phyloP scores from a whole-genome alignment of 495 filamentous ascomycete species.

The Pseudoneurospora amorphoporcata region DNA sequence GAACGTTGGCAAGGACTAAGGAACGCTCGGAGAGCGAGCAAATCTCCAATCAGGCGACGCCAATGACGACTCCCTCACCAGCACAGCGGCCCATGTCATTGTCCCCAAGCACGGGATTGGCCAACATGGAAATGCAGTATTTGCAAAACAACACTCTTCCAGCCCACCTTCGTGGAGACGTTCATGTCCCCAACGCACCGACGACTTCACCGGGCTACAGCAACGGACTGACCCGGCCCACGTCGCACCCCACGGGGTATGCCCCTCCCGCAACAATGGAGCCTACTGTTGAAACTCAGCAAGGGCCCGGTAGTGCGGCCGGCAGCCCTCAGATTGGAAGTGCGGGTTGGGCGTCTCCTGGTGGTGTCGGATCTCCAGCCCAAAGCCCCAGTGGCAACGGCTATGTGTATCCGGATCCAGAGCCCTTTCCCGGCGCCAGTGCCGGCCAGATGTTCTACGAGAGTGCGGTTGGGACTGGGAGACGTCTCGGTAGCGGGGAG shows the following conservation, averaged over 20 bases:
- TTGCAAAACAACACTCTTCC: conserved; percentile 63
- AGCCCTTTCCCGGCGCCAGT: conserved; percentile 44
- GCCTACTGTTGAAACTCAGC: conserved; percentile 70
- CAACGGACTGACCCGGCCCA: conserved; percentile 39
- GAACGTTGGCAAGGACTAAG: conserved; percentile 34
- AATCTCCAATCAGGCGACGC: conserved; percentile 72
- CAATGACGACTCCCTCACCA: conserved; percentile 77
- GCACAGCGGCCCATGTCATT: conserved; percentile 64
- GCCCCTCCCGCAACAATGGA: conserved; percentile 80
- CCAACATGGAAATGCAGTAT: conserved; percentile 67
- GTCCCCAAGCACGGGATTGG: conserved; percentile 69
- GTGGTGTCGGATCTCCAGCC: conserved; percentile 54
- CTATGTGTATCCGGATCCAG: conserved; percentile 63
- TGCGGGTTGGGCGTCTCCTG: conserved; percentile 65
- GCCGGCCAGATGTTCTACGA: conserved; percentile 57
- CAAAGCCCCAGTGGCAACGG: conserved; percentile 45
- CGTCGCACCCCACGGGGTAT: conserved; percentile 72
- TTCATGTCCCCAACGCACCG: conserved; percentile 56
- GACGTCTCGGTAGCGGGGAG: conserved; percentile 57
- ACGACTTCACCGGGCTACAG: conserved; percentile 55
- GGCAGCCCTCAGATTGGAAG: conserved; percentile 67
- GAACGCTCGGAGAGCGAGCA: conserved; percentile 66
- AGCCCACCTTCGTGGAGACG: conserved; percentile 71
- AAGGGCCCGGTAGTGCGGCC: conserved; percentile 49
- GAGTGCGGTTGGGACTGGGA: conserved; percentile 44